Evolutionary conservation across 164 flowering plant genomes (phyloP).

Genomic region (Taxillus chinensis): DNA sequence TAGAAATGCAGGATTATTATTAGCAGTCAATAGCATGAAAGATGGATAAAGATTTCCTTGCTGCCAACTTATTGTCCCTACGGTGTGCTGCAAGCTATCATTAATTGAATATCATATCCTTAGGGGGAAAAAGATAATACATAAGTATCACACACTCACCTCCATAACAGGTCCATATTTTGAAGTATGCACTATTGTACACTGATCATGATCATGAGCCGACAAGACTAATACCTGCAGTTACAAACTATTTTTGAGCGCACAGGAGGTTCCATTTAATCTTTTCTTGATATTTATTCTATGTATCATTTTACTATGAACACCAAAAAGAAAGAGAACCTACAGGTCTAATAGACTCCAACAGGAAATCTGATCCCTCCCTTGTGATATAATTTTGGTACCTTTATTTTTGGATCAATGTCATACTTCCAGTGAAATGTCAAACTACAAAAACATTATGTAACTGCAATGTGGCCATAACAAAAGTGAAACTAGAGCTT

Average conservation of each 20-base stretch:
- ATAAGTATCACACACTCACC: constrained; percentile 28
- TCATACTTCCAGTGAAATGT: not conserved
- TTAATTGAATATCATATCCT: constrained; percentile 11
- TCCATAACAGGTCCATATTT: constrained; percentile 45
- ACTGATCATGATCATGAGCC: constrained; percentile 98
- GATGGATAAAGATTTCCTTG: constrained; percentile 94
- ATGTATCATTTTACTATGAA: not conserved
- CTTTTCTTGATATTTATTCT: not conserved
- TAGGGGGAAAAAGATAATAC: not conserved
- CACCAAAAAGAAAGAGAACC: constrained; percentile 14
- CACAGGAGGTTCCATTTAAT: not conserved
- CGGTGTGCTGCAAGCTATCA: constrained; percentile 56
- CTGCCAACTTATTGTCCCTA: constrained; percentile 96
- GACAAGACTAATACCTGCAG: constrained; percentile 67
- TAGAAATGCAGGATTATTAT: constrained; percentile 24
- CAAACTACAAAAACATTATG: not conserved
- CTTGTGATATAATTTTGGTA: constrained; percentile 82
- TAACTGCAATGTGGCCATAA: not conserved
- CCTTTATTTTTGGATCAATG: constrained; percentile 25
- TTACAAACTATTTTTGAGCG: not conserved
- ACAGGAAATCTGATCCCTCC: constrained; percentile 44
- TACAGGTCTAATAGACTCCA: constrained; percentile 70
- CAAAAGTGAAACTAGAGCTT: constrained; percentile 19
- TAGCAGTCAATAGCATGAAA: constrained; percentile 74
- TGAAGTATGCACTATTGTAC: constrained; percentile 55